Evolutionary conservation across 805 yeast species (phyloP).

Genomic region (Lipomyces yamadae): DNA sequence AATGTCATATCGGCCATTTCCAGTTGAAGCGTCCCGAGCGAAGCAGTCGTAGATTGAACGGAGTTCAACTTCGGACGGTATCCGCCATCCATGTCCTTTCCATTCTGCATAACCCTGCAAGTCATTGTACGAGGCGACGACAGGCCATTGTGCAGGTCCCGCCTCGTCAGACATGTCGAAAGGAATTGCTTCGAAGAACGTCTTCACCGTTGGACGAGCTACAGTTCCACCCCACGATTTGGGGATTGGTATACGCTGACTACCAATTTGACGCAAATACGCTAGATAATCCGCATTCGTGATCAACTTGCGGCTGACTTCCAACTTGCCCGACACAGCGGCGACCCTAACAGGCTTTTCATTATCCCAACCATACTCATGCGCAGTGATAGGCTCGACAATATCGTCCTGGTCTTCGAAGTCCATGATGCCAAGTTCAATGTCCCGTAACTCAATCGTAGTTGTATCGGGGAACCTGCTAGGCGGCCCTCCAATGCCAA

Average conservation of each 20-base stretch:
- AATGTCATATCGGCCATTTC: conserved; percentile 19
- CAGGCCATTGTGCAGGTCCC: conserved; percentile 35
- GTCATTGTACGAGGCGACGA: conserved; percentile 36
- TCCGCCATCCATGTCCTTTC: conserved; percentile 33
- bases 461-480: background rate
- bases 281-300: conserved; percentile 33
- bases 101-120: conserved; percentile 24
- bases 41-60: conserved; percentile 31
- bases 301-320: conserved; percentile 30
- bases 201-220: conserved; percentile 27
- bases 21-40: background rate
- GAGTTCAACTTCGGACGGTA: conserved; percentile 37
- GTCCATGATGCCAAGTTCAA: conserved; percentile 30
- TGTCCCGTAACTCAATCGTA: background rate
- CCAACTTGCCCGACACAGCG: conserved; percentile 12
- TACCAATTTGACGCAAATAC: conserved; percentile 14
- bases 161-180: conserved; percentile 13
- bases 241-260: conserved; percentile 26
- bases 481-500: background rate
- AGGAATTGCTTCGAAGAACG: conserved; percentile 31
- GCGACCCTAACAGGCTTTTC: conserved; percentile 33
- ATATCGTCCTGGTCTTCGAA: conserved; percentile 10
- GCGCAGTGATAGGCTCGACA: background rate
- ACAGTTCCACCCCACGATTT: conserved; percentile 28
- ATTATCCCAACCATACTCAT: conserved; percentile 38